A percentile compares a stretch with the other conserved stretches of the same genome.
Conservation (phyloP, 2,329 filamentous ascomycete species). For the Ophiocordyceps unilateralis region DNA sequence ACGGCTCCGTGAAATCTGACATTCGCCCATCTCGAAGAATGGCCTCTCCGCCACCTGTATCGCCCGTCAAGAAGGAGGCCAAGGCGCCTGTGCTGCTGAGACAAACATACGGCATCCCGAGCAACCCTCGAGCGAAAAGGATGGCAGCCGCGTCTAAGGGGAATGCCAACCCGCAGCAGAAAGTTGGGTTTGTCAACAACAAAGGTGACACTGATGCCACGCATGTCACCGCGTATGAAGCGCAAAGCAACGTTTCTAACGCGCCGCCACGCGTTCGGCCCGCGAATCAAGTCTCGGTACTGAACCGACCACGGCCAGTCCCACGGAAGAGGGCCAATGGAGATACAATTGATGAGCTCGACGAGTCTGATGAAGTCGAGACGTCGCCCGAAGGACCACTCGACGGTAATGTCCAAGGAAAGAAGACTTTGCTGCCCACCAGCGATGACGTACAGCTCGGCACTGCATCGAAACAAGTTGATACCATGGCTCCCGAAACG, state of each 20-base stretch:
- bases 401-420: no score
- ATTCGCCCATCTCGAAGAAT: slow-evolving; percentile 15
- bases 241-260: slow-evolving; percentile 12
- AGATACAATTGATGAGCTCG: not conserved
- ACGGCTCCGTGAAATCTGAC: slow-evolving; percentile 12
- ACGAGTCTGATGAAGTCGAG: not conserved
- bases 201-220: no score
- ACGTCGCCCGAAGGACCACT: not conserved
- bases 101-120: slow-evolving; percentile 28
- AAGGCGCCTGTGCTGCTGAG: slow-evolving; percentile 23
- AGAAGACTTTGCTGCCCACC: not conserved
- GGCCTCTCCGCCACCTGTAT: slow-evolving; percentile 5
- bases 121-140: slow-evolving; percentile 23
- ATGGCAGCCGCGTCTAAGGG: slow-evolving; percentile 28
- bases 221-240: slow-evolving; percentile 28
- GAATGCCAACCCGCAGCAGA: no score
- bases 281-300: slow-evolving; percentile 29
- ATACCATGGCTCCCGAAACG: not conserved
- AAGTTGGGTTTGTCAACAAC: no score
- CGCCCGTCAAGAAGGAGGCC: slow-evolving; percentile 8
- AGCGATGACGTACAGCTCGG: not conserved
- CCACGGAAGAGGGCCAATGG: slow-evolving; percentile 17
- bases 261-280: no score
- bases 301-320: slow-evolving; percentile 39
- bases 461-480: not conserved